These are phyloP conservation scores for Pseudogymnoascus sp. DNA, from an alignment of 2,329 filamentous ascomycete genomes.

Conservation along the genomic window DNA sequence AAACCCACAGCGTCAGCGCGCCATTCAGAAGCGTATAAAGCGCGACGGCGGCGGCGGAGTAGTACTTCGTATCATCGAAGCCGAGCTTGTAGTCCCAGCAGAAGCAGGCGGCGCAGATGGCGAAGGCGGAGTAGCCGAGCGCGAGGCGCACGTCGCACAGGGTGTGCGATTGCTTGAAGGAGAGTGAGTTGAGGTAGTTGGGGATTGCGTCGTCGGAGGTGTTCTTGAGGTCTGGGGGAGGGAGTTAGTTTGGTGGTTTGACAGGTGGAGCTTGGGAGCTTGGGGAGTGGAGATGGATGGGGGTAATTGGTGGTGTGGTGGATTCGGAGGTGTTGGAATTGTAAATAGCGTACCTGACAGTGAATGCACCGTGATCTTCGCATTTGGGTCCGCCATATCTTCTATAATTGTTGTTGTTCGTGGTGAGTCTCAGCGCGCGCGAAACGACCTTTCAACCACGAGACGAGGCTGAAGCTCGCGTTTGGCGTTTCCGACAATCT, in stretches of 20 bases:
- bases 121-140: slow-evolving; percentile 75
- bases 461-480: not conserved
- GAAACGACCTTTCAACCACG: not conserved
- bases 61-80: slow-evolving; percentile 75
- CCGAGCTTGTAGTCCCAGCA: slow-evolving; percentile 85
- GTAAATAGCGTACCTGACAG: slow-evolving; percentile 21
- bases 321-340: not conserved
- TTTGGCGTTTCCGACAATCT: not conserved
- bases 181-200: slow-evolving; percentile 84
- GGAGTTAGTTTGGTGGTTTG: slow-evolving; percentile 11
- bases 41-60: slow-evolving; percentile 69
- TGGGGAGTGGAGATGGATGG: not conserved
- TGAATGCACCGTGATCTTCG: slow-evolving; percentile 26
- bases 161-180: slow-evolving; percentile 72
- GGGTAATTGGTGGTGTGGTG: not conserved
- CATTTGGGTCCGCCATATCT: slow-evolving; percentile 24
- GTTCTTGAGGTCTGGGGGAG: slow-evolving; percentile 78
- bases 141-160: slow-evolving; percentile 74
- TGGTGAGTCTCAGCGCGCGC: not conserved
- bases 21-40: slow-evolving; percentile 74
- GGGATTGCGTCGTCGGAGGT: slow-evolving; percentile 90
- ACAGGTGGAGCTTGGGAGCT: not conserved
- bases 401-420: slow-evolving; percentile 10
- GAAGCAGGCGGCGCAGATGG: slow-evolving; percentile 75
- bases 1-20: slow-evolving; percentile 74